Evolutionary conservation across 129 eudicot species (phyloP), one percentile per base, ranked within the genome.

Genomic region (Chrysanthemum seticuspe): DNA sequence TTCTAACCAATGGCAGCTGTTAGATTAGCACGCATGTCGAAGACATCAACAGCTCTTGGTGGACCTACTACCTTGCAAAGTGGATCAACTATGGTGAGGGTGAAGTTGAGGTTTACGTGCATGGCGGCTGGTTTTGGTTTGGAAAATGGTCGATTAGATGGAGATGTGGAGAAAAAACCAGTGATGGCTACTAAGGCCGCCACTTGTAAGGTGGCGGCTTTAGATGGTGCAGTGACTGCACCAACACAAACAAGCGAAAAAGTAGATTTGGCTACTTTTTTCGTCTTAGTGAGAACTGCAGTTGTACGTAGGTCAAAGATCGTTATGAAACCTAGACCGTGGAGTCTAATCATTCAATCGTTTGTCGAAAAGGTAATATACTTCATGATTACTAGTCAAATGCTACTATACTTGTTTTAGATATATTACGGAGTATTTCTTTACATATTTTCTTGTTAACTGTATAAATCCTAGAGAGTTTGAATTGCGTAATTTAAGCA

Each of bases 361-460:
- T 59, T 78, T 48, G 67, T 89, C 4, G 92, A 87, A 73, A 87
- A 82, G 96, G 95, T 87, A 79, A 56, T 12, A 23, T 52, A 5
- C 67, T 8, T 6, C 49, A 1, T 62, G 3, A 23, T 57, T 57
- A 40, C 8, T 7, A 2, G 47, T 6, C 47, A 40, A 40, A 40
- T 40, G 47, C 10, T 40, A 57, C 25, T 47, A 15, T 36, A 64
- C 29, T 2, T 27, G 18, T 53, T 53, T 11, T 53, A 11, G n/a
- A 15, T 27, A 23, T 23, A 23, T 23, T 23, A 23, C 25, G 25
- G 25, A 23, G 25, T 61, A 61, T 10, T 10, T 23, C 6, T 61
- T 0, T 61, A 9, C 40, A 36, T 19, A 58, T 15, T 5, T 6
- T 58, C 23, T n/a, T 64, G 11, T 15, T 34, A 64, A 40, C n/a